phyloP scores from a whole-genome alignment of 108 stramenopile species.

The Poteriospumella lacustris region DNA sequence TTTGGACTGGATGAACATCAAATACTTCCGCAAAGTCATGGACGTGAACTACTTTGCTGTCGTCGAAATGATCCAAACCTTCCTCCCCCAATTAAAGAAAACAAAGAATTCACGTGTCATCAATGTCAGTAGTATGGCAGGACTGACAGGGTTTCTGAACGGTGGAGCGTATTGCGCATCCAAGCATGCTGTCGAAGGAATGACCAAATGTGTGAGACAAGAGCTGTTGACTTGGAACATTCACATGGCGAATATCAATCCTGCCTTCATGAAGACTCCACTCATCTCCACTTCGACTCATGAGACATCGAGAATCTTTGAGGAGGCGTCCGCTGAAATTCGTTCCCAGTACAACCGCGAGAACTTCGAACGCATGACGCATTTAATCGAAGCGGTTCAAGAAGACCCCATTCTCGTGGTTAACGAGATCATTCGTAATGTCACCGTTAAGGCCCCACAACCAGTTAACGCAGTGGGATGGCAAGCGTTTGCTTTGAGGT shows the following conservation, averaged over 20 bases:
- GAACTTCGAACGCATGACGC: too few relatives aligned
- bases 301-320: too few relatives aligned
- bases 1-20: background rate
- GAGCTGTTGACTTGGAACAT: conserved; percentile 1
- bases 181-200: conserved; percentile 20
- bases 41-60: conserved; percentile 17
- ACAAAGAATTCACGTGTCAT: background rate
- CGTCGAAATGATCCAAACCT: background rate
- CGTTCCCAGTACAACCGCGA: too few relatives aligned
- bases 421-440: too few relatives aligned
- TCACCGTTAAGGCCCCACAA: too few relatives aligned
- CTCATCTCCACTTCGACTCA: too few relatives aligned
- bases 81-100: conserved; percentile 4
- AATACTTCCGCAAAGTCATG: background rate
- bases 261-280: conserved; percentile 19
- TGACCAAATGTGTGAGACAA: conserved; percentile 14
- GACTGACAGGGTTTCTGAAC: background rate
- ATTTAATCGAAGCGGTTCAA: too few relatives aligned
- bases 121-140: background rate
- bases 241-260: conserved; percentile 1
- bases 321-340: too few relatives aligned
- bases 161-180: background rate
- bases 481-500: too few relatives aligned
- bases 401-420: too few relatives aligned
- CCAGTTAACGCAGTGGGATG: too few relatives aligned